These are phyloP conservation scores for Brassica carinata DNA, from an alignment of 345 rosid species.

Conservation along the genomic window DNA sequence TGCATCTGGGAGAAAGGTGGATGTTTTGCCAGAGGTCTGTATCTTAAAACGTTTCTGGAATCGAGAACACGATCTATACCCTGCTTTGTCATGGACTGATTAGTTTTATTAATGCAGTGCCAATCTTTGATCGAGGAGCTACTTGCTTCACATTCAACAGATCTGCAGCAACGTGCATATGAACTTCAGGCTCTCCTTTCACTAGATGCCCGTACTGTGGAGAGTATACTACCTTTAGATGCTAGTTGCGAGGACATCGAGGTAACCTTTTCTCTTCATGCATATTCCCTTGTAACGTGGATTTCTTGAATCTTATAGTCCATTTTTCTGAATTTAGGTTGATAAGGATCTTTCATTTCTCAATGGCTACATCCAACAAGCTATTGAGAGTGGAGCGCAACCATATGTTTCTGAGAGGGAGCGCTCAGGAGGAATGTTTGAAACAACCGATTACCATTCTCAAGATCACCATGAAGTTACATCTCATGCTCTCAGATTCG, in stretches of 20 bases:
- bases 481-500: constrained; percentile 82
- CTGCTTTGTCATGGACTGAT: constrained; percentile 26
- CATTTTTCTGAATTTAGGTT: constrained; percentile 54
- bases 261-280: constrained; percentile 45
- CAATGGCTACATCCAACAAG: constrained; percentile 62
- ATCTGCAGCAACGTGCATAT: constrained; percentile 98
- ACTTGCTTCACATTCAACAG: constrained; percentile 93
- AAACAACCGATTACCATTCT: constrained; percentile 54
- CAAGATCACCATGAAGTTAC: constrained; percentile 67
- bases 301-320: constrained; percentile 22
- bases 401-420: constrained; percentile 82
- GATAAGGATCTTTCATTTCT: constrained; percentile 84
- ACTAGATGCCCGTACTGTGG: constrained; percentile 70
- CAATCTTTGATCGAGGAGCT: constrained; percentile 88
- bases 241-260: constrained; percentile 97
- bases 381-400: constrained; percentile 79
- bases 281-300: neutral
- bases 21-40: constrained; percentile 90
- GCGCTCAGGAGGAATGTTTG: constrained; percentile 61
- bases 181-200: constrained; percentile 80
- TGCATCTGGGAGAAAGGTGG: constrained; percentile 83
- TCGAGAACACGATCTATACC: constrained; percentile 4
- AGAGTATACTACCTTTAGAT: constrained; percentile 73
- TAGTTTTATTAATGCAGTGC: constrained; percentile 58
- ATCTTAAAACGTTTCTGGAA: constrained; percentile 10